Conservation (phyloP, 176 grass and related monocot species). For the Tillandsia fasciculata region DNA sequence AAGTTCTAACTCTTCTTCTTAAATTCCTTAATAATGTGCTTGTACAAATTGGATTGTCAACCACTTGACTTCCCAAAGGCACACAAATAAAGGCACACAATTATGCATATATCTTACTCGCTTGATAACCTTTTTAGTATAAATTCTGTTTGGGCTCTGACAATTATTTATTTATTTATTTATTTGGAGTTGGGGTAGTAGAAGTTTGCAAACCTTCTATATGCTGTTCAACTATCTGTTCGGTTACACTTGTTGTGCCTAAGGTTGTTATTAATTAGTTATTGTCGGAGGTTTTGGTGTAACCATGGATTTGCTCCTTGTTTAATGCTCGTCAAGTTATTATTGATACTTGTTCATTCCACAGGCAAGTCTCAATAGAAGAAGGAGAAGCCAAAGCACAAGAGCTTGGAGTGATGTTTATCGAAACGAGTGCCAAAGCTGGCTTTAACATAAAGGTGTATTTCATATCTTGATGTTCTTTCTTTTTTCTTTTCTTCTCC, state of each 20-base stretch:
- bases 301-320: neutral
- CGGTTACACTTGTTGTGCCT: neutral
- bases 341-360: constrained; percentile 17
- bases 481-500: neutral
- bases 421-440: constrained; percentile 99
- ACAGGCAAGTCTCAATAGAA: constrained; percentile 98
- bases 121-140: too few species aligned
- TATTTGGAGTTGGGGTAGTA: too few species aligned
- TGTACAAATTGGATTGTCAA: neutral
- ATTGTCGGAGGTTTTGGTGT: neutral
- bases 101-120: too few species aligned
- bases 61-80: too few species aligned
- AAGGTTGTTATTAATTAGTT: neutral
- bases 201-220: too few species aligned
- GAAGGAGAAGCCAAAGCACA: constrained; percentile 95
- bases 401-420: constrained; percentile 96
- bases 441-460: constrained; percentile 97
- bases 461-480: neutral
- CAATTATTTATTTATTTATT: too few species aligned
- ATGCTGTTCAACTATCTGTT: neutral
- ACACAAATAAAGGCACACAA: too few species aligned
- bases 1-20: neutral
- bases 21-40: neutral
- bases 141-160: too few species aligned
- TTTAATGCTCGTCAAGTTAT: constrained; percentile 18